Percentiles rank a stretch among this genome's conserved stretches.
Evolutionary conservation across 176 grass and related monocot species (phyloP).

Genomic region (Ampelocalamus luodianensis): DNA sequence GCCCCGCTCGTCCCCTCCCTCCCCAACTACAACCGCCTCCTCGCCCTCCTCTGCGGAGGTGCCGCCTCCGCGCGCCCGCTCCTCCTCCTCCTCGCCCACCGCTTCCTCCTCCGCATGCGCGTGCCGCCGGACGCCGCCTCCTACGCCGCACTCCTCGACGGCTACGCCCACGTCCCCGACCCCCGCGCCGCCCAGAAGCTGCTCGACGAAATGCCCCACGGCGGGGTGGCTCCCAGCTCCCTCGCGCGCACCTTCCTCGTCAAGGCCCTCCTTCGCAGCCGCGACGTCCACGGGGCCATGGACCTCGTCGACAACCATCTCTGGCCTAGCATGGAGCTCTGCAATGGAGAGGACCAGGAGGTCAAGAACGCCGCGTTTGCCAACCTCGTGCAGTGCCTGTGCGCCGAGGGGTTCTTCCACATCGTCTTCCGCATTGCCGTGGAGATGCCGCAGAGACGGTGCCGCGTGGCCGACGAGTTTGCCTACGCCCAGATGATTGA

Average conservation of each 20-base stretch:
- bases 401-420: conserved; percentile 69
- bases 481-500: conserved; percentile 84
- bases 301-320: too few species aligned
- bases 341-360: conserved; percentile 39
- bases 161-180: conserved; percentile 57
- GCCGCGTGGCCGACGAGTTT: conserved; percentile 52
- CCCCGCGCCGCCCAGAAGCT: conserved; percentile 51
- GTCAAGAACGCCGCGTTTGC: conserved; percentile 72
- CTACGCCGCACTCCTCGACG: conserved; percentile 71
- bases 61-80: not conserved
- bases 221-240: conserved; percentile 55
- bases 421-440: conserved; percentile 64
- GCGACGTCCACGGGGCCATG: too few species aligned
- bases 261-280: conserved; percentile 46
- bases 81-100: conserved; percentile 47
- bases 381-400: conserved; percentile 81
- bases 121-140: conserved; percentile 47
- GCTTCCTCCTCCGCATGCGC: conserved; percentile 64
- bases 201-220: conserved; percentile 78
- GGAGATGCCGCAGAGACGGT: conserved; percentile 68
- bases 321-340: conserved; percentile 29
- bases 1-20: conserved; percentile 51
- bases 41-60: conserved; percentile 53
- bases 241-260: conserved; percentile 66
- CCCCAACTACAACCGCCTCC: conserved; percentile 70